Evolutionary conservation across 768 basidiomycete genomes (phyloP), one percentile per base, ranked within the genome.

Genomic region (Podaxis sp.): DNA sequence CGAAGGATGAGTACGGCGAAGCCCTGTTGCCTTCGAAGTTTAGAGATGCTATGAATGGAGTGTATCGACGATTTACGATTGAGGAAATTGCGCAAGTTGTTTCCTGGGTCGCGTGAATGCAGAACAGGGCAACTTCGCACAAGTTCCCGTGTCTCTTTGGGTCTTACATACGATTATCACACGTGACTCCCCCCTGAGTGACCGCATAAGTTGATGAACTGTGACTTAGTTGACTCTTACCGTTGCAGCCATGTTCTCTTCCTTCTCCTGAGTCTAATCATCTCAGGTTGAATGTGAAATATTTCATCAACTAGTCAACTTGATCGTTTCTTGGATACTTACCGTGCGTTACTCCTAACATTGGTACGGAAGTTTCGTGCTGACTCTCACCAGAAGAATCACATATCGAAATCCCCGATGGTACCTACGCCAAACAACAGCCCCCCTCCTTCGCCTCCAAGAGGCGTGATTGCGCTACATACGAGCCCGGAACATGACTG

Each of bases 401-500:
- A 59, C 48, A 19, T 39, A 59, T 42, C 24, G 24, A 39, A 54
- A 42, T 36, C 28, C 42, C 24, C 11, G 1, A 54, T 46, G 22
- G 33, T 36, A 8, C 30, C 44, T 26, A 62, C 28, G 53, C 33
- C 61, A 5, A 30, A 55, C n/a, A 9, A 38, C 54, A 66, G 54
- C 40, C 52, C 54, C 9, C 56, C 65, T 24, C 62, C 64, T 19
- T 69, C 68, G 15, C 68, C 66, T 51, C 46, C 62, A 40, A 15
- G 57, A 30, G 44, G 62, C 2, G 33, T 61, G 38, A 54, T 69
- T 28, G 63, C 65, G 8, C 63, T 69, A 12, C 63, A 64, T 9
- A 28, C 68, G 24, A 26, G 42, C 6, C 53, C 62, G 8, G 66
- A 64, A 1, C 30, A 64, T n/a, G 75, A 86, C 61, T 94, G 92